Evolutionary conservation across 768 basidiomycete genomes (phyloP).

Genomic region (Pluteus cervinus): DNA sequence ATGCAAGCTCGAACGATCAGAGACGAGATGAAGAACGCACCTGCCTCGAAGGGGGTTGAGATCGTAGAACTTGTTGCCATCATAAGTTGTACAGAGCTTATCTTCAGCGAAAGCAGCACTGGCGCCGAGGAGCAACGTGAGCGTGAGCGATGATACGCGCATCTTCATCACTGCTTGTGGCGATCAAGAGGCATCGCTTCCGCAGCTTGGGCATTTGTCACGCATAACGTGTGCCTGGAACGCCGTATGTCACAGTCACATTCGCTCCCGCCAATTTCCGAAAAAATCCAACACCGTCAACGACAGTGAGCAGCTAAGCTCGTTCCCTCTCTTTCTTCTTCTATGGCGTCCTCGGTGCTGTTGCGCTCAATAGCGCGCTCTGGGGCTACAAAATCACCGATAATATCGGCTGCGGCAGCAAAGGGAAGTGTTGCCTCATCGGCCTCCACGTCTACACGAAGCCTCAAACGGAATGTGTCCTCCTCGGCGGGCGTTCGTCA

Average conservation of each 20-base stretch:
- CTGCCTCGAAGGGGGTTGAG: conserved; percentile 53
- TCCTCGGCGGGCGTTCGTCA: conserved; percentile 23
- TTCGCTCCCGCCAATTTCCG: conserved; percentile 33
- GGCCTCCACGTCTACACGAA: conserved; percentile 19
- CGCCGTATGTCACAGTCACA: conserved; percentile 16
- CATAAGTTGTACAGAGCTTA: conserved; percentile 54
- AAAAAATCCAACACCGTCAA: conserved; percentile 19
- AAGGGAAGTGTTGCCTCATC: no score
- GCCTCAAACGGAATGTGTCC: conserved; percentile 29
- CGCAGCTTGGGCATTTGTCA: conserved; percentile 9
- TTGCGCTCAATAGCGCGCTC: conserved; percentile 56
- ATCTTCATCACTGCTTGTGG: conserved; percentile 1
- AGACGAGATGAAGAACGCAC: conserved; percentile 28
- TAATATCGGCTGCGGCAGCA: no score
- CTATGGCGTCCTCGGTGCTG: conserved; percentile 68
- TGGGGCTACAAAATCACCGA: no score
- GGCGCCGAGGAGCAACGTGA: conserved; percentile 6
- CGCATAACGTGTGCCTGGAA: conserved; percentile 12
- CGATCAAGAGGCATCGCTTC: conserved; percentile 1
- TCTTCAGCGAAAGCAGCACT: conserved; percentile 30
- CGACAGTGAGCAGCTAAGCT: conserved; percentile 25
- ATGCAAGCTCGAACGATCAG: conserved; percentile 6
- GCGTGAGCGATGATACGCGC: conserved; percentile 2
- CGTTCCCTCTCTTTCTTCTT: no score
- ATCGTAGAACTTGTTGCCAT: conserved; percentile 58